These are phyloP conservation scores for Eimeria falciformis DNA, from an alignment of 169 alveolate species.

Conservation along the genomic window DNA sequence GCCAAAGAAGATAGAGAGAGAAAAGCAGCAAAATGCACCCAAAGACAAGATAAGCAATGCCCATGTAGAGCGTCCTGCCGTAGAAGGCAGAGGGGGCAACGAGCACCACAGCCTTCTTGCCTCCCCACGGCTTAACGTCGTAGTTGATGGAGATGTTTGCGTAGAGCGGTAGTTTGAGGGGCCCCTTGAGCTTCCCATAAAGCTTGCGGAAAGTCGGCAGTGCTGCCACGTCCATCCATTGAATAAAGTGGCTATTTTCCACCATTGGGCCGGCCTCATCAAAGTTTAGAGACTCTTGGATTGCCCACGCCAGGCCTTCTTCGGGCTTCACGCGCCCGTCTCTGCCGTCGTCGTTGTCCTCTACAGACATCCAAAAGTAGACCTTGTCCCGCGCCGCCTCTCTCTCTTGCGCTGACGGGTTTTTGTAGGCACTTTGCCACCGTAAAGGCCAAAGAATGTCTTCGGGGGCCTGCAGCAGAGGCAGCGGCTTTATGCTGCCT, in stretches of 20 bases:
- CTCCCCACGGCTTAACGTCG: constrained; percentile 55
- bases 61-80: constrained; percentile 43
- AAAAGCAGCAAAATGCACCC: constrained; percentile 33
- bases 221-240: constrained; percentile 71
- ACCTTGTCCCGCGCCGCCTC: constrained; percentile 45
- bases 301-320: constrained; percentile 14
- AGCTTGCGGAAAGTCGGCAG: constrained; percentile 53
- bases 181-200: constrained; percentile 73
- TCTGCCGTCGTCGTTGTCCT: constrained; percentile 45
- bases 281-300: constrained; percentile 53
- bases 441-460: not conserved
- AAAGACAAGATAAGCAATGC: constrained; percentile 43
- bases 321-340: constrained; percentile 13
- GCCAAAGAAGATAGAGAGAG: constrained; percentile 38
- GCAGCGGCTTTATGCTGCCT: constrained; percentile 14
- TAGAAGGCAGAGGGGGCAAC: constrained; percentile 32
- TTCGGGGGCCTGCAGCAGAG: not conserved
- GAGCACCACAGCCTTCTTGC: constrained; percentile 56
- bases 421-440: not conserved
- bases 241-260: constrained; percentile 69
- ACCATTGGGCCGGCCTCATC: constrained; percentile 72
- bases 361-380: constrained; percentile 72
- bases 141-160: constrained; percentile 38
- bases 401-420: constrained; percentile 36
- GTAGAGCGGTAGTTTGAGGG: constrained; percentile 61